Evolutionary conservation across 805 yeast genomes (phyloP).

Genomic region (Ogataea pini): DNA sequence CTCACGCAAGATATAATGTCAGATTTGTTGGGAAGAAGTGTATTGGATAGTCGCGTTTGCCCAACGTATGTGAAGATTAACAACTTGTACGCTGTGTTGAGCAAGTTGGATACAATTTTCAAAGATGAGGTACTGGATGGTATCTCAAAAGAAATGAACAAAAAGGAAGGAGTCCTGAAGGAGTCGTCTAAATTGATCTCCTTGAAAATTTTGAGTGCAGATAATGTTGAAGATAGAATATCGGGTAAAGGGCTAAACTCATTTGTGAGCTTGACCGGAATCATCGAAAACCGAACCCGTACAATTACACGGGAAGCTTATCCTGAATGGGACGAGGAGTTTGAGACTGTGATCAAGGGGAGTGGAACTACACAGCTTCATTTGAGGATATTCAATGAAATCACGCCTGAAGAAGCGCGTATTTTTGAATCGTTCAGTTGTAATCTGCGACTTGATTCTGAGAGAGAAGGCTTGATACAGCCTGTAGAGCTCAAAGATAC

Average conservation of each 20-base stretch:
- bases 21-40: constrained; percentile 5
- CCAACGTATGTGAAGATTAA: constrained; percentile 21
- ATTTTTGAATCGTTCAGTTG: constrained; percentile 14
- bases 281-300: constrained; percentile 22
- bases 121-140: constrained; percentile 20
- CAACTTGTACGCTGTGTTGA: constrained; percentile 19
- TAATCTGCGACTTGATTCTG: constrained; percentile 14
- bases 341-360: constrained; percentile 19
- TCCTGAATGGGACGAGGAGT: constrained; percentile 26
- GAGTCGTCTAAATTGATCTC: constrained; percentile 14
- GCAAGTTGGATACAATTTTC: constrained; percentile 17
- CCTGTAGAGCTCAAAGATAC: constrained; percentile 8
- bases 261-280: constrained; percentile 20
- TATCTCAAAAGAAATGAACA: constrained; percentile 11
- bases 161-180: neutral
- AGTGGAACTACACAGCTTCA: constrained; percentile 11
- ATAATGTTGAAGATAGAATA: constrained; percentile 18
- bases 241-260: constrained; percentile 11
- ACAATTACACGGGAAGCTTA: constrained; percentile 15
- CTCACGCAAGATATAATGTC: constrained; percentile 16
- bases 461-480: constrained; percentile 20
- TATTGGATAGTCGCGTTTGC: constrained; percentile 4
- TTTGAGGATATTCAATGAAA: constrained; percentile 16
- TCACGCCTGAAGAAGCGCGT: constrained; percentile 9
- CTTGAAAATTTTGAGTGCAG: constrained; percentile 18